Base-by-base conservation (phyloP, 257 asterid genomes). In the Forsythia suspensa region DNA sequence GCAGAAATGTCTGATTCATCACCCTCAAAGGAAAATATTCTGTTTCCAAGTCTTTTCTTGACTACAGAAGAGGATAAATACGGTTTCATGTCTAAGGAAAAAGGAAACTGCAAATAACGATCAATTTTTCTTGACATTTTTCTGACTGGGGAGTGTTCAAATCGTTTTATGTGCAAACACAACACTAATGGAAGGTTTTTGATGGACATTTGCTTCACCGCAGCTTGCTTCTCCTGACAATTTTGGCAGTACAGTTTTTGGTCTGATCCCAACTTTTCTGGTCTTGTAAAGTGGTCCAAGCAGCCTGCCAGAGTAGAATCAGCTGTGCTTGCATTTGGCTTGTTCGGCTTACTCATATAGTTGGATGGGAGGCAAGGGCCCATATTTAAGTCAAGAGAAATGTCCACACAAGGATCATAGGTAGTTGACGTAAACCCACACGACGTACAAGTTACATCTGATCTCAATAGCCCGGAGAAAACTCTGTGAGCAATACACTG, bases 391-490 rank as follows among this genome's bases (percentile, higher is more conserved):
- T 92, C 89, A 20, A 92, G 92, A 46, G 95, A 92, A 48, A 92
- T 85, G 87, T 92, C 97, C 6, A 92, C 38, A 41, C 88, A 90
- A 2, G 97, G 95, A 81, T 92, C 97, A 55, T 85, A 92, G 15
- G 97, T 92, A n/a, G 97, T 87, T 39, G 97, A 92, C 37, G 87
- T 89, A 81, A 85, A 90, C 8, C 97, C 97, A 77, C 97, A 92
- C 2, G 94, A 86, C 55, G 92, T 84, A 40, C 97, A 92, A 2
- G 94, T 90, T 52, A 92, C 91, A 66, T 90, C 97, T 8, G 97
- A 92, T 87, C 97, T 89, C 79, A 92, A 71, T 21, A 90, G 80
- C 24, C 97, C 97, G 0, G 94, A 89, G 79, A 92, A 92, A 46
- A 80, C 90, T 79, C 90, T 77, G 72, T 90, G 97, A 55, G 93